Evolutionary conservation across 129 eudicot genomes (phyloP).

Genomic region (Cynara cardunculus): DNA sequence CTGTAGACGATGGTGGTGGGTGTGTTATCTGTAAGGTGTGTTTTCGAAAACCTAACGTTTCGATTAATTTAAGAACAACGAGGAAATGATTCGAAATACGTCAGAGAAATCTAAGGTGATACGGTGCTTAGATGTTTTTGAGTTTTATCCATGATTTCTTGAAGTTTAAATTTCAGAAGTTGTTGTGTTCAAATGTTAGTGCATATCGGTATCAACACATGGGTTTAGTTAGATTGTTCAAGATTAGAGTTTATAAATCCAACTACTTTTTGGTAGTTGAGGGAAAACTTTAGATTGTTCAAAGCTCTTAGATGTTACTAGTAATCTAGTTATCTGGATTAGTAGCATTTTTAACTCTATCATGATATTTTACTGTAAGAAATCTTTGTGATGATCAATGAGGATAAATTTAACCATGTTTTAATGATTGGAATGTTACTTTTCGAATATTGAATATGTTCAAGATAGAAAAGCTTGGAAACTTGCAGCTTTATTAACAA

Average conservation of each 20-base stretch:
- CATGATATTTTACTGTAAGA: neutral
- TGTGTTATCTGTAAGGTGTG: constrained; percentile 52
- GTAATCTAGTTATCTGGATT: neutral
- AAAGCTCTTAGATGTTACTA: neutral
- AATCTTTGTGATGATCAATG: neutral
- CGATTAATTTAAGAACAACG: neutral
- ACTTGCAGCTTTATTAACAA: neutral
- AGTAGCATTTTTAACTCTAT: neutral
- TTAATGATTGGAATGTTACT: neutral
- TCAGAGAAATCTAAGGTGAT: neutral
- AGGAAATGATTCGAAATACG: neutral
- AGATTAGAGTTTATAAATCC: neutral
- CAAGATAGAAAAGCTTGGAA: neutral
- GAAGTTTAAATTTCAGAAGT: neutral
- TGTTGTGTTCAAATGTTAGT: neutral
- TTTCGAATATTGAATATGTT: neutral
- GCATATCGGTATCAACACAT: neutral
- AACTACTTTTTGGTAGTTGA: neutral
- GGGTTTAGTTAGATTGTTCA: neutral
- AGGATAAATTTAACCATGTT: neutral
- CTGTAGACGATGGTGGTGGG: constrained; percentile 19
- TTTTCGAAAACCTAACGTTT: constrained; percentile 18
- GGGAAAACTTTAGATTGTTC: neutral
- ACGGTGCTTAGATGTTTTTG: neutral
- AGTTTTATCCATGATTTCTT: neutral